Evolutionary conservation across 768 basidiomycete genomes (phyloP), one percentile per base, ranked within the genome.

Genomic region (Dioszegia aurantiaca): DNA sequence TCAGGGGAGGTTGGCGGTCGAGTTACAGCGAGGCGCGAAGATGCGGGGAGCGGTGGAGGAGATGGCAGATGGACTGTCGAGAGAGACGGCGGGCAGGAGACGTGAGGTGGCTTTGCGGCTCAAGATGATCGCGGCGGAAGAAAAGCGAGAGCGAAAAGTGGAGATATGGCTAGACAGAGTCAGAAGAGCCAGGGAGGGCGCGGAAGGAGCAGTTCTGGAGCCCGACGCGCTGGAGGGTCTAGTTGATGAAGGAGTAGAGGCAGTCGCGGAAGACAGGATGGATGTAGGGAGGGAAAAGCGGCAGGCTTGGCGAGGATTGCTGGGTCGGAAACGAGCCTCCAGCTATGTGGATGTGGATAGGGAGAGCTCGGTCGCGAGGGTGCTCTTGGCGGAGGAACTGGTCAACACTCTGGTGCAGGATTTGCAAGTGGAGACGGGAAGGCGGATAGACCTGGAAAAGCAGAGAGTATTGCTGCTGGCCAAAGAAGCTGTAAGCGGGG

Each of bases 81-180:
- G 72, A 42, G 77, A 78, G 55, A 63, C 71, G 5, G 72, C 70
- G 39, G 77, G 77, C 4, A 53, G 77, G 28, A 53, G 77, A n/a
- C 41, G 76, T 24, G 77, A 78, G 59, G 67, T 75, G 12, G 71
- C 58, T 4, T 54, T 78, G 46, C 57, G 75, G 39, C 60, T 78
- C 9, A 68, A 67, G 36, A 60, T 66, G 57, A 47, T 76, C 17
- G 42, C 58, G 9, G 28, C 53, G 17, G 73, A 75, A 26, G 75
- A 77, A 45, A 59, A 56, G 53, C 43, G 67, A 33, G 57, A 39
- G 30, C 63, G 70, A 26, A 58, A 62, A 28, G 67, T 74, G 6
- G 64, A 70, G 39, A 62, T 46, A 4, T 77, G 75, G 75, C 56
- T 68, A 19, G 72, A 73, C 31, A 57, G 57, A 19, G 71, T 76